These are phyloP conservation scores for Dothiorella sarmentorum DNA, from an alignment of 2,329 filamentous ascomycete species.

Conservation along the genomic window DNA sequence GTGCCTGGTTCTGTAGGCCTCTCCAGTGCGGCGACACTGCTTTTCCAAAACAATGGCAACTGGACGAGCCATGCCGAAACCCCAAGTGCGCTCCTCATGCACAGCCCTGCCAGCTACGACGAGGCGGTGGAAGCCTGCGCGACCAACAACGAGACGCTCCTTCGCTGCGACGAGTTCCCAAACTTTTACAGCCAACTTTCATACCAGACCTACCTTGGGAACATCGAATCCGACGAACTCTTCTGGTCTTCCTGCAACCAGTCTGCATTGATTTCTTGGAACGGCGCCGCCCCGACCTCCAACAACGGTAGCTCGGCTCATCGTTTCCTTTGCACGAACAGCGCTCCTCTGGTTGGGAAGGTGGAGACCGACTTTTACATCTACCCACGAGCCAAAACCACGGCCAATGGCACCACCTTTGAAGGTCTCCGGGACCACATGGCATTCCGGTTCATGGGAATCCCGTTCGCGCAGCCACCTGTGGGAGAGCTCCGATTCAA, in stretches of 20 bases:
- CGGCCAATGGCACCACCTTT: not conserved
- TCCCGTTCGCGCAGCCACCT: slow-evolving; percentile 14
- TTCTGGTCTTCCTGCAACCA: not conserved
- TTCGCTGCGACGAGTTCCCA: not conserved
- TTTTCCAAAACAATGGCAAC: slow-evolving; percentile 11
- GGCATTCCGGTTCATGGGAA: slow-evolving; percentile 11
- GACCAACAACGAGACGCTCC: not conserved
- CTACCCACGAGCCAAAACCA: not conserved
- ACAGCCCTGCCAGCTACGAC: not conserved
- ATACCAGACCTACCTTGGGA: slow-evolving; percentile 4
- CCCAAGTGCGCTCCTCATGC: not conserved
- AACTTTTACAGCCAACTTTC: not conserved
- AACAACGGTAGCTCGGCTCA: not conserved
- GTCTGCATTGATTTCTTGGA: not conserved
- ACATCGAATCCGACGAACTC: not conserved
- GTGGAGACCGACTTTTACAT: not conserved
- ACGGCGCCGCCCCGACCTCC: not conserved
- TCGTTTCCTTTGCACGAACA: not conserved
- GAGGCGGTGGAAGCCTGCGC: not conserved
- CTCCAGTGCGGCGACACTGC: not conserved
- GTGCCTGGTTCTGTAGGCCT: not conserved
- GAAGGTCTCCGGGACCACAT: slow-evolving; percentile 4
- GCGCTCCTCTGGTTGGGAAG: not conserved
- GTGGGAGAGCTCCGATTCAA: slow-evolving; percentile 4
- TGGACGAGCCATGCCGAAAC: slow-evolving; percentile 10